Base-by-base conservation (phyloP, 768 basidiomycete species). In the Terana coerulea region DNA sequence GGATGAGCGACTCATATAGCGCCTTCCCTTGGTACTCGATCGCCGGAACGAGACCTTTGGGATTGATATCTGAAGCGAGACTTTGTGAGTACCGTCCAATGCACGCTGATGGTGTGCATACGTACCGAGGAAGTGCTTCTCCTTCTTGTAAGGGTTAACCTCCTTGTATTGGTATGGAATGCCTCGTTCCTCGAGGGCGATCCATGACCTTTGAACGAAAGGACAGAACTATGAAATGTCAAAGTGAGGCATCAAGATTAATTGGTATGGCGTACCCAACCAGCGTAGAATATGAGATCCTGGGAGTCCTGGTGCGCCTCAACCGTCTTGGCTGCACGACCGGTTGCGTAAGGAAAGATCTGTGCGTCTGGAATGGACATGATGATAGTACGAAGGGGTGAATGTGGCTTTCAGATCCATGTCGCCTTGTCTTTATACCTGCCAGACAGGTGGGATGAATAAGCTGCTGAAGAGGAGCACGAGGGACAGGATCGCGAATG, bases 61-160 rank as follows among this genome's bases (percentile, higher is more conserved):
- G 84, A 52, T 83, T 84, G 56, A 86, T 73, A 26, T 68, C 70
- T 68, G 59, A 7, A 5, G 31, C 6, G 12, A 17, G 12, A 14
- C 42, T 28, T 59, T 59, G 29, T 53, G 51, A 10, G 56, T 25
- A 25, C 59, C 54, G 48, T 63, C 43, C 24, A 11, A 25, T 12
- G 5, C n/a, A 3, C 19, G 8, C 8, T 31, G 29, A 24, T 1
- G 39, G 41, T 37, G 30, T 21, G 11, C 9, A 45, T 9, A 24
- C 69, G n/a, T 49, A 76, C 77, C 73, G 24, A 79, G 65, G 56
- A 78, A 79, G 26, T 75, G 69, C 9, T 70, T 64, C 54, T 78
- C 78, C 56, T 84, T 84, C 64, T 80, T 81, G 69, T 84, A 86
- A 3, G 81, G 80, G 61, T 83, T 81, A 25, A 78, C 72, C 60